A percentile compares a stretch with the other conserved stretches of the same genome.
Conservation (phyloP, 1,284 basidiomycete species). For the Microbotryomycetes sp. region DNA sequence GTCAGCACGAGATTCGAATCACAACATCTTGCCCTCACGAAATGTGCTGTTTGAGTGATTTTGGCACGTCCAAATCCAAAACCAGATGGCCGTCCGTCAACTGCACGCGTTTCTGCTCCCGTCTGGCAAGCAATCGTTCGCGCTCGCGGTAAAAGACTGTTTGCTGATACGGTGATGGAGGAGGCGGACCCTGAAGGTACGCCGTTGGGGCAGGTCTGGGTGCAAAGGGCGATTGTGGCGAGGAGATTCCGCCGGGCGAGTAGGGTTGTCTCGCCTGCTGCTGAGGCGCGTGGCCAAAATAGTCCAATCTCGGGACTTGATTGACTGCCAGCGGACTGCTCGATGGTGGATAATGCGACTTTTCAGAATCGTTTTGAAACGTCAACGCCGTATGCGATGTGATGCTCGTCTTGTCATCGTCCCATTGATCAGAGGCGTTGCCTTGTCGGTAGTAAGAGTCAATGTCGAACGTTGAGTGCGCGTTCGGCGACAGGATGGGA, state of each 20-base stretch:
- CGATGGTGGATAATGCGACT: not conserved
- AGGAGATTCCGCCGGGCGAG: not conserved
- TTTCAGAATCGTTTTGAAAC: not conserved
- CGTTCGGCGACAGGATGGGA: not conserved
- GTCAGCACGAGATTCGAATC: too few relatives aligned
- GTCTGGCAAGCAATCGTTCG: not conserved
- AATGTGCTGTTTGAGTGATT: constrained; percentile 34
- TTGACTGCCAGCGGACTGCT: not conserved
- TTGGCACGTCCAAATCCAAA: constrained; percentile 41
- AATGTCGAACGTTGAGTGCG: not conserved
- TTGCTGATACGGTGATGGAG: not conserved
- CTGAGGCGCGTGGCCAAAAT: too few relatives aligned
- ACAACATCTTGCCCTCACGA: too few relatives aligned
- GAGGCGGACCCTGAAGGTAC: not conserved
- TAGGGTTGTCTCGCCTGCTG: not conserved
- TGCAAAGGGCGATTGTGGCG: not conserved
- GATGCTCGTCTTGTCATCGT: not conserved
- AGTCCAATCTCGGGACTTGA: not conserved
- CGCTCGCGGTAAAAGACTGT: not conserved
- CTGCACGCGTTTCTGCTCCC: constrained; percentile 29
- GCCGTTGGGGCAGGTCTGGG: not conserved
- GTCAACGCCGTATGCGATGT: not conserved
- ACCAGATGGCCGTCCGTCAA: constrained; percentile 42
- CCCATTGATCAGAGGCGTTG: not conserved
- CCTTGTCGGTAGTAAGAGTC: not conserved